A percentile compares a stretch with the other conserved stretches of the same genome.
These are phyloP conservation scores for Nakaseomyces kungkrabaensis DNA, from an alignment of 1,139 yeast genomes.

Conservation along the genomic window DNA sequence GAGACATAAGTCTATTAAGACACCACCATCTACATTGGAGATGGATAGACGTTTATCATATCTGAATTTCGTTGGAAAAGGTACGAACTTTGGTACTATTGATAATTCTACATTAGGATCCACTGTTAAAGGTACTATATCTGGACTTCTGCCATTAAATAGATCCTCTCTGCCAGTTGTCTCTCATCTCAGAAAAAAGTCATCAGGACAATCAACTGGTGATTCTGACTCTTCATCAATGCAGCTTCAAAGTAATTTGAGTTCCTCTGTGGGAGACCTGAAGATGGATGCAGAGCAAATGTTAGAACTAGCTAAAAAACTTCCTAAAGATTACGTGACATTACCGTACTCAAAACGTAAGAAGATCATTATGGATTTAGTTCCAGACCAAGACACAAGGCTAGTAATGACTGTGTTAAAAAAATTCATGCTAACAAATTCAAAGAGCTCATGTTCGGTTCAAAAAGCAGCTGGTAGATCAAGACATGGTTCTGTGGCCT, in stretches of 20 bases:
- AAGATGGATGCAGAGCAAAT: conserved; percentile 20
- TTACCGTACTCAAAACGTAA: conserved; percentile 64
- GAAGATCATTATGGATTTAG: conserved; percentile 43
- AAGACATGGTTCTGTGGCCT: conserved; percentile 33
- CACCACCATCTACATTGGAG: conserved; percentile 13
- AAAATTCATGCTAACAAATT: conserved; percentile 19
- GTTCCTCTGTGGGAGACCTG: conserved; percentile 10
- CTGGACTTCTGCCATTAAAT: conserved; percentile 2
- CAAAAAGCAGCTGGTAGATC: conserved; percentile 10
- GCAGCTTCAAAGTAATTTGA: conserved; percentile 10
- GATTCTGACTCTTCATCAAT: conserved; percentile 16
- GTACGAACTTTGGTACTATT: conserved; percentile 5
- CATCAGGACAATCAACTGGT: conserved; percentile 11
- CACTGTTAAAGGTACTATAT: not conserved
- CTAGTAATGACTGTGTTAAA: conserved; percentile 28
- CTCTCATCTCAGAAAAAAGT: conserved; percentile 6
- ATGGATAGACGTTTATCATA: conserved; percentile 12
- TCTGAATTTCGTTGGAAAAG: conserved; percentile 1
- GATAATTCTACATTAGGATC: conserved; percentile 2
- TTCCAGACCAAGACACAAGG: conserved; percentile 43
- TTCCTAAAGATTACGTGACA: conserved; percentile 53
- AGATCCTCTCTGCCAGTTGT: conserved; percentile 4
- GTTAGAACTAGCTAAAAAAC: conserved; percentile 26
- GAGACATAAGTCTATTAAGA: conserved; percentile 8
- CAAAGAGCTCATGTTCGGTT: conserved; percentile 21